phyloP scores from a whole-genome alignment of 139 green algal species.

The Spirogloea muscicola region DNA sequence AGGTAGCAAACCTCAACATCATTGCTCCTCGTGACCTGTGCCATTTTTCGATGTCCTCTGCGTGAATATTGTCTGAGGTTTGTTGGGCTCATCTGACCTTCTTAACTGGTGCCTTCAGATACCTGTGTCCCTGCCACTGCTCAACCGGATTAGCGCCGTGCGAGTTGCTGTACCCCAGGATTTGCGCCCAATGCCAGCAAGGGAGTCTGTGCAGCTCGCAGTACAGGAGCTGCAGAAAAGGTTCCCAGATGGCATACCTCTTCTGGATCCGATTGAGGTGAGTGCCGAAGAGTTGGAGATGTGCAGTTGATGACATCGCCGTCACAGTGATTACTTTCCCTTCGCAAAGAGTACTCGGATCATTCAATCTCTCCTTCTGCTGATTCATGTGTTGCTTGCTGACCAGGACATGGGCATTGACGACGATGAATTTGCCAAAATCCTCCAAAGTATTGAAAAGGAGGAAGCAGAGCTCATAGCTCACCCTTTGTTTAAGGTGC shows the following conservation, averaged over 20 bases:
- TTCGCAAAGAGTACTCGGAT: too few relatives aligned
- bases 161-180: slow-evolving; percentile 76
- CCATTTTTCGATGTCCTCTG: slow-evolving; percentile 2
- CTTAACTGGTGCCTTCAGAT: too few relatives aligned
- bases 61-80: too few relatives aligned
- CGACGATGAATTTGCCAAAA: slow-evolving; percentile 37
- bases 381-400: too few relatives aligned
- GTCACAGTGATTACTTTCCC: too few relatives aligned
- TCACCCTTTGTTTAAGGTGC: slow-evolving; percentile 38
- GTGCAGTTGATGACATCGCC: too few relatives aligned
- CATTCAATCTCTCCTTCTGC: too few relatives aligned
- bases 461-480: slow-evolving; percentile 35
- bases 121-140: slow-evolving; percentile 65
- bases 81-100: too few relatives aligned
- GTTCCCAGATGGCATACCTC: slow-evolving; percentile 51
- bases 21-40: too few relatives aligned
- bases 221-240: slow-evolving; percentile 49
- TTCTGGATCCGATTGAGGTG: slow-evolving; percentile 47
- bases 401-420: slow-evolving; percentile 51
- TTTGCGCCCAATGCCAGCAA: slow-evolving; percentile 55
- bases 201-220: slow-evolving; percentile 18
- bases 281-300: neutral
- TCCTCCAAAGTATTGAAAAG: slow-evolving; percentile 34
- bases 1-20: slow-evolving; percentile 62
- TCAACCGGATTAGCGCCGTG: slow-evolving; percentile 65